Evolutionary conservation across 352 stramenopile genomes (phyloP).

Genomic region (Phytophthora cactorum): DNA sequence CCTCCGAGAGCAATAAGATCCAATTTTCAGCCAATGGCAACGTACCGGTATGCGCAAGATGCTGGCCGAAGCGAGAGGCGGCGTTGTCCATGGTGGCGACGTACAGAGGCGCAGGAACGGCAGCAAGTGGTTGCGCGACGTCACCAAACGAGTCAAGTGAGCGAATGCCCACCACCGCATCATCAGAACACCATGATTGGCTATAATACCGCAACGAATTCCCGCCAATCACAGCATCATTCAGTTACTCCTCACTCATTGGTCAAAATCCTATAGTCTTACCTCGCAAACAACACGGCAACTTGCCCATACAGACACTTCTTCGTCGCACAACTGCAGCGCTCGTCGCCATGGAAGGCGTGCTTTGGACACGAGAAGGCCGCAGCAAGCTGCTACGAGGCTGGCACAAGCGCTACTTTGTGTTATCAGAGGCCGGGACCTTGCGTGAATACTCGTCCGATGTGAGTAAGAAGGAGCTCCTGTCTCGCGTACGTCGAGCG

Average conservation of each 20-base stretch:
- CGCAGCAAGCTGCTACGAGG: constrained; percentile 62
- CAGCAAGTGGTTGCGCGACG: neutral
- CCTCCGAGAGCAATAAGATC: neutral
- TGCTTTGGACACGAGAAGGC: constrained; percentile 56
- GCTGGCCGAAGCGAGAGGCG: constrained; percentile 84
- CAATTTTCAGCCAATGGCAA: neutral
- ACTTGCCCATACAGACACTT: constrained; percentile 2
- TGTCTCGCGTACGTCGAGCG: constrained; percentile 13
- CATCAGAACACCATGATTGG: constrained; percentile 31
- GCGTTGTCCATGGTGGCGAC: constrained; percentile 70
- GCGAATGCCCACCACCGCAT: constrained; percentile 21
- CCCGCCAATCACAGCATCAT: constrained; percentile 10
- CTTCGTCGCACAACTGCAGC: neutral
- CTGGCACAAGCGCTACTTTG: constrained; percentile 79
- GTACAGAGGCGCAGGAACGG: neutral
- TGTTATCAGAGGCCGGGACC: constrained; percentile 51
- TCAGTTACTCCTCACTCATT: constrained; percentile 5
- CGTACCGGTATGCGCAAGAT: constrained; percentile 82
- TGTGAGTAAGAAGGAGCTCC: constrained; percentile 19
- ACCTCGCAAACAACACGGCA: constrained; percentile 8
- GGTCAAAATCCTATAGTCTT: constrained; percentile 8
- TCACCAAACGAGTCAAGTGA: constrained; percentile 2
- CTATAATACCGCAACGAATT: neutral
- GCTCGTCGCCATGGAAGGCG: constrained; percentile 53
- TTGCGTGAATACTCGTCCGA: constrained; percentile 60